Evolutionary conservation across 768 basidiomycete species (phyloP).

Genomic region (Russula vinacea): DNA sequence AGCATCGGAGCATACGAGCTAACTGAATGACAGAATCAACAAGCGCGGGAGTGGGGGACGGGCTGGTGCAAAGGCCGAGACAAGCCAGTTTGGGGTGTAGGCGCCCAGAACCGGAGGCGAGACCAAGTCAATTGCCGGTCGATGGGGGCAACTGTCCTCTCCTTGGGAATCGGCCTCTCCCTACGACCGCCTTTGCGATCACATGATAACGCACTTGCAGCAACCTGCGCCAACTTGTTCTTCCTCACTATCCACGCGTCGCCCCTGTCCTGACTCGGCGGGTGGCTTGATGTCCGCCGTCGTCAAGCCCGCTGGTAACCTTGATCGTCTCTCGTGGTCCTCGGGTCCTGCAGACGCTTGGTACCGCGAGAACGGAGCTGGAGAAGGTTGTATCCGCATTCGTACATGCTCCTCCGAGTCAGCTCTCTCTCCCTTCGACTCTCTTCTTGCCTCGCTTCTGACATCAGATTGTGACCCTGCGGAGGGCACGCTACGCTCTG

Average conservation of each 20-base stretch:
- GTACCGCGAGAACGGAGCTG: constrained; percentile 66
- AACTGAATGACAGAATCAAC: neutral
- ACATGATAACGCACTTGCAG: constrained; percentile 86
- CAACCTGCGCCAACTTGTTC: constrained; percentile 57
- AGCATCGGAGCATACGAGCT: neutral
- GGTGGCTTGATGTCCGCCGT: constrained; percentile 23
- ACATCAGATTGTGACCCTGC: neutral
- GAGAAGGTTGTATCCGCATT: constrained; percentile 44
- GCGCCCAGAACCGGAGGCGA: neutral
- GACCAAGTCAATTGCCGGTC: neutral
- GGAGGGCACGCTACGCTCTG: neutral
- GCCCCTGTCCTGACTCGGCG: constrained; percentile 26
- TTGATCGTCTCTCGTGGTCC: constrained; percentile 18
- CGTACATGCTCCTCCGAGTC: constrained; percentile 28
- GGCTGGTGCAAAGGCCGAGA: constrained; percentile 11
- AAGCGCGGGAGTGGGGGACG: neutral
- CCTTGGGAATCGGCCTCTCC: constrained; percentile 7
- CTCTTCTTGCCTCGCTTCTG: neutral
- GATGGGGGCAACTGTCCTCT: neutral
- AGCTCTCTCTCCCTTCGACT: constrained; percentile 10
- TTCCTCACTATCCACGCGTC: constrained; percentile 37
- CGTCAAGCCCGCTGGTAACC: constrained; percentile 24
- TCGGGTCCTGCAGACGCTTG: constrained; percentile 27
- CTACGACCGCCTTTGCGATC: constrained; percentile 37
- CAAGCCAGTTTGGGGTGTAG: neutral